Evolutionary conservation across 73 alveolate species (phyloP), one percentile per base, ranked within the genome.

Genomic region (Paramecium tetraurelia): DNA sequence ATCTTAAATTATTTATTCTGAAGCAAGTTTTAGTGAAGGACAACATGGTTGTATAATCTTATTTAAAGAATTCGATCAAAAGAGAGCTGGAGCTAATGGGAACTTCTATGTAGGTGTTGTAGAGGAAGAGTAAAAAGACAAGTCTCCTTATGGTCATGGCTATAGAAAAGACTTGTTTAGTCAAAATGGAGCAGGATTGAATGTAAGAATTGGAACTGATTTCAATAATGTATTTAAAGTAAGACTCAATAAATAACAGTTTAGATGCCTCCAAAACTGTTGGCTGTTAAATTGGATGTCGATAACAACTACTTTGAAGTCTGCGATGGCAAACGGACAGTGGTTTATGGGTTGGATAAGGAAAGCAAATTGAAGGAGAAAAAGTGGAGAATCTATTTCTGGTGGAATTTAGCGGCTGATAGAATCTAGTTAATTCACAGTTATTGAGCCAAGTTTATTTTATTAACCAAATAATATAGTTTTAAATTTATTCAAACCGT

Each of bases 391-490:
- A 44, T 80, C 46, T 80, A 80, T 48, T 16, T 80, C 31, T 48
- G 75, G 75, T 80, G 90, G 90, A 80, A 24, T 22, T 12, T 14
- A 44, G 90, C 90, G 46, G 71, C 90, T 11, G 90, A 80, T 44
- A 80, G 75, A 22, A 24, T 80, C 46, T 20, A 48, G 46, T 18
- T 80, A 20, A 44, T 80, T 18, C 90, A 80, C 57, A 80, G 90
- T 43, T 80, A 80, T 80, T 80, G 90, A 80, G 86, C 27, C 35
- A 53, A 53, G 69, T 53, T 53, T 53, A 53, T 53, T 53, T 53
- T 53, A 53, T 63, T 27, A 63, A 63, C 44, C 10, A 63, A 53
- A 53, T 53, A 53, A 63, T 63, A 63, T 63, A 63, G 41, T 63
- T 63, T 63, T 31, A 11, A 63, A 63, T 63, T 63, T 53, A 53